Base-by-base conservation (phyloP, 495 filamentous ascomycete genomes). In the Friedmanniomyces simplex region DNA sequence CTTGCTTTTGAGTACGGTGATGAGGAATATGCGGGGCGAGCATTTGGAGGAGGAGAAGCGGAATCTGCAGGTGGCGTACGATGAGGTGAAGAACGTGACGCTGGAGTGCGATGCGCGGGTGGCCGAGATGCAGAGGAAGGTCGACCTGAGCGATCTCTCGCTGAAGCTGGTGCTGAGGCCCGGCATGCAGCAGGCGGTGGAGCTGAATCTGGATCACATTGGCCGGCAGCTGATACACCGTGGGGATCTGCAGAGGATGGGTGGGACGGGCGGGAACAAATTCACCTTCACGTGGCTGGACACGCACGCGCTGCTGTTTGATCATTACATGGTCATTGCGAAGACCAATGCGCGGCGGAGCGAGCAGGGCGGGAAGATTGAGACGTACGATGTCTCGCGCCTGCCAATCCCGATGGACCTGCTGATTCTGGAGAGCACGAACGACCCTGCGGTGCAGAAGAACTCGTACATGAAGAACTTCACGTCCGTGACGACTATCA, bases 341-440 rank as follows among this genome's bases (percentile, higher is more conserved):
- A 99, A 99, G 73, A 77, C 80, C 5, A 77, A 90, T 22, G 70
- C 77, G 3, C 75, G 81, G 21, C 77, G 82, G 58, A 89, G 95
- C 59, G 74, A 76, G 22, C 70, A 78, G 41, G 76, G 78, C 12
- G 79, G 81, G 4, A 90, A 86, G 63, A 84, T 85, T 50, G 91
- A 91, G 72, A 84, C 82, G 63, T 99, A 91, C 58, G 93, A 99
- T 70, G 91, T 99, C 12, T 96, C 91, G 1, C 93, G 94, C 71
- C 74, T 93, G 82, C 93, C 93, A 22, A 96, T 99, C 63, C 94
- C 94, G 0, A 99, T 97, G 91, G 89, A 95, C 64, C 77, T 99
- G 32, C 74, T 99, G 25, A 87, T 91, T 21, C 74, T 99, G 5
- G 93, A 99, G 69, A 93, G 86, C 64, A 82, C 85, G 41, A 85